Percentiles rank a stretch among this genome's conserved stretches.
Conservation (phyloP, 352 stramenopile species). For the Elongisporangium anandrum region DNA sequence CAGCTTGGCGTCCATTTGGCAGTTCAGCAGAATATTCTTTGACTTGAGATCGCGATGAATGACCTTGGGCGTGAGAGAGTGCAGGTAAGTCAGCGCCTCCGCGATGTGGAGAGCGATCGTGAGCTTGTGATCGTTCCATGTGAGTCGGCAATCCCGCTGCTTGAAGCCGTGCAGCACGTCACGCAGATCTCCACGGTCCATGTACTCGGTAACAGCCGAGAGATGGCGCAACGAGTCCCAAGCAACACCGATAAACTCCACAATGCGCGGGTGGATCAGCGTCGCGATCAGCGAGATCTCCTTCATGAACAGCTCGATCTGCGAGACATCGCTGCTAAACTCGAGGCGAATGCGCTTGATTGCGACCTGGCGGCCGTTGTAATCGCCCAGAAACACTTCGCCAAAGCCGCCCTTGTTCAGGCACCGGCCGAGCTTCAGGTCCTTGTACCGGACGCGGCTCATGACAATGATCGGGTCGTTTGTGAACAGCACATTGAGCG, state of each 20-base stretch:
- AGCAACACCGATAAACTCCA: conserved; percentile 41
- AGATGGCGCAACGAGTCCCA: conserved; percentile 37
- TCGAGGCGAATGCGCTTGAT: conserved; percentile 38
- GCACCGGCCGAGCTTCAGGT: conserved; percentile 29
- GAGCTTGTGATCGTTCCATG: conserved; percentile 33
- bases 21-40: conserved; percentile 43
- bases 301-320: conserved; percentile 31
- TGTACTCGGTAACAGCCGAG: conserved; percentile 41
- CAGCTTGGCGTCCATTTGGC: conserved; percentile 48
- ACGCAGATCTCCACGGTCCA: conserved; percentile 46
- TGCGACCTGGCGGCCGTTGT: conserved; percentile 22
- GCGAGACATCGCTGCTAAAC: conserved; percentile 12
- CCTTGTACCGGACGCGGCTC: conserved; percentile 27
- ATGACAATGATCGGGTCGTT: conserved; percentile 41
- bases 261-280: conserved; percentile 31
- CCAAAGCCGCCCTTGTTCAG: conserved; percentile 40
- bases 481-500: conserved; percentile 20
- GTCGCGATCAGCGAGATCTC: conserved; percentile 38
- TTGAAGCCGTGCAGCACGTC: conserved; percentile 27
- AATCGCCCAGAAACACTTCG: conserved; percentile 30
- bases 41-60: conserved; percentile 39
- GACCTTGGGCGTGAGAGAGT: conserved; percentile 37
- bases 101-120: conserved; percentile 42
- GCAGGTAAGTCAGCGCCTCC: conserved; percentile 39
- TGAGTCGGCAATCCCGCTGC: conserved; percentile 15